Percentiles rank a stretch among this genome's conserved stretches.
Evolutionary conservation across 176 grass and related monocot genomes (phyloP).

Genomic region (Thalia dealbata): DNA sequence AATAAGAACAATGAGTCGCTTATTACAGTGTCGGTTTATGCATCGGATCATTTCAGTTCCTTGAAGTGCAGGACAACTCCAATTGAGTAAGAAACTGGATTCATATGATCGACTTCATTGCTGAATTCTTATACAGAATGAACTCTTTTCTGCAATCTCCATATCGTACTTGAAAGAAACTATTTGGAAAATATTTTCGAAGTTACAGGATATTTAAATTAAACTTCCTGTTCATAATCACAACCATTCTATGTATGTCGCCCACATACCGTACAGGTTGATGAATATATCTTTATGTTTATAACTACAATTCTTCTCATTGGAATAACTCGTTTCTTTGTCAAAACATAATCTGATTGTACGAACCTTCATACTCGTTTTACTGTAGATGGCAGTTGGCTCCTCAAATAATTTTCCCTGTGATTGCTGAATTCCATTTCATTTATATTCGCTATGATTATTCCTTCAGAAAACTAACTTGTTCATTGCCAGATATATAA

Average conservation of each 20-base stretch:
- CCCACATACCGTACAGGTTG: background rate
- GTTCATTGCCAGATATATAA: conserved; percentile 39
- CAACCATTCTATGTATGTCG: background rate
- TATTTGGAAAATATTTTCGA: too few relatives aligned
- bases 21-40: conserved; percentile 65
- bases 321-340: background rate
- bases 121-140: background rate
- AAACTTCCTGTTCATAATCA: background rate
- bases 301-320: background rate
- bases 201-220: background rate
- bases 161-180: background rate
- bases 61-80: conserved; percentile 78
- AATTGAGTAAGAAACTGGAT: conserved; percentile 52
- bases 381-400: too few relatives aligned
- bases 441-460: background rate
- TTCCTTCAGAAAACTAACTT: background rate
- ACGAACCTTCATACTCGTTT: background rate
- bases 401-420: too few relatives aligned
- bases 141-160: background rate
- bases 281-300: background rate
- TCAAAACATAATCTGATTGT: background rate
- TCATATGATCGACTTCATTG: background rate
- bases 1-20: conserved; percentile 63
- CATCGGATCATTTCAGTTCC: conserved; percentile 58
- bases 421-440: background rate